Evolutionary conservation across 441 rosid species (phyloP), one percentile per base, ranked within the genome.

Genomic region (Rhodomyrtus psidioides): DNA sequence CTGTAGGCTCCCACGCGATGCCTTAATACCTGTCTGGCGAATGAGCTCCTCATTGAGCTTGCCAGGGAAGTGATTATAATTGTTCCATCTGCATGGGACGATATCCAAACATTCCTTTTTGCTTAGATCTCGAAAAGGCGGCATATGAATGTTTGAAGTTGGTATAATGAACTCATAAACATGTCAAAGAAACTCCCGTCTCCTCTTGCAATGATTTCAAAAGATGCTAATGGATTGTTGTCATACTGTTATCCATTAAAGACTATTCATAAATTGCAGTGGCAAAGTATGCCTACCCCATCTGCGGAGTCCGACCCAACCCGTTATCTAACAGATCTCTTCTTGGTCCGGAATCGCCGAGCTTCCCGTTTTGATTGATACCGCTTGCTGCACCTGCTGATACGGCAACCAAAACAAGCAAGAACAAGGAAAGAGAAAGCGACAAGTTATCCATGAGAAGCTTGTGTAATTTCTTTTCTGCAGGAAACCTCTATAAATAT

Each of bases 241-340:
- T 65, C 49, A 65, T 65, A 19, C 21, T 65, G 49, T 6, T 65
- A 39, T 65, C 76, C 15, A 6, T 19, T 34, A 5, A 23, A 34
- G 79, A 65, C 34, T 26, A 34, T 65, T 65, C 79, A 34, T 34
- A 21, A 8, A 34, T 65, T 42, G 79, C 49, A 34, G 3, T 9
- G 26, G 49, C 79, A 34, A 55, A 85, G 34, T 44, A 55, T 16
- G 9, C 58, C 58, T 39, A 55, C 65, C 54, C 53, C 65, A 75
- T 79, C 42, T 39, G 53, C 24, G 57, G 42, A 56, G 53, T 46
- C 55, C 23, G 75, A 14, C 60, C 70, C 87, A 86, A 62, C 34
- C 87, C 87, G 82, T 86, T 86, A 21, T 59, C 56, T n/a, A 84
- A 54, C 81, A 79, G 62, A 26, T 82, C 49, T 46, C 87, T 54